phyloP scores from a whole-genome alignment of 495 filamentous ascomycete genomes.

The Tuber borchii region DNA sequence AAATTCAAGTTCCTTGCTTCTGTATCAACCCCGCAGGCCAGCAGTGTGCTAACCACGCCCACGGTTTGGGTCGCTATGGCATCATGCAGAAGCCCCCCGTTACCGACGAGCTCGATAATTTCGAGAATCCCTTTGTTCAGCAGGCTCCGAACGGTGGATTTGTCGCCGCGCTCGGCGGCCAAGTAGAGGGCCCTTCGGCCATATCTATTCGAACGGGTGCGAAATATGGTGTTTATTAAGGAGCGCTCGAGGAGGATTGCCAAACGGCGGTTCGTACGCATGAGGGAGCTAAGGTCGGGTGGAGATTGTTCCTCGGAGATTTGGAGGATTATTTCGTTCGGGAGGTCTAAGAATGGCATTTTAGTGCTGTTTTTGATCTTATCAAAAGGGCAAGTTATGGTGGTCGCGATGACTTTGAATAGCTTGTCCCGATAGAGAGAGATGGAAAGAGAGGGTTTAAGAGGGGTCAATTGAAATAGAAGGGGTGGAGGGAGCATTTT shows the following conservation, averaged over 20 bases:
- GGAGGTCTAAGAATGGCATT: constrained; percentile 24
- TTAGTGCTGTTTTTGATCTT: not conserved
- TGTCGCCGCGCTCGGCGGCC: constrained; percentile 17
- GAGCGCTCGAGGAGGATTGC: constrained; percentile 18
- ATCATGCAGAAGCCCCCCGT: not conserved
- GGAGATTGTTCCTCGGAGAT: constrained; percentile 14
- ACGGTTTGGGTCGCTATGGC: not conserved
- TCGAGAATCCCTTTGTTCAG: constrained; percentile 15
- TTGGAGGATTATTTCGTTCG: constrained; percentile 27
- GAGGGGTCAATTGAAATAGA: not conserved
- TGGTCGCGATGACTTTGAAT: not conserved
- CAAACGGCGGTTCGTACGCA: constrained; percentile 23
- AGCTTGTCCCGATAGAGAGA: not conserved
- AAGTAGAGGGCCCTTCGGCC: constrained; percentile 26
- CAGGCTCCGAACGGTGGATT: constrained; percentile 8
- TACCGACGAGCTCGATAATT: constrained; percentile 12
- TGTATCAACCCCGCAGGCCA: constrained; percentile 29
- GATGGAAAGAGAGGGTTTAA: not conserved
- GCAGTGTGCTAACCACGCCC: constrained; percentile 16
- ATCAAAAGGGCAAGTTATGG: not conserved
- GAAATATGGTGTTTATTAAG: constrained; percentile 11
- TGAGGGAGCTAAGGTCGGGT: constrained; percentile 24
- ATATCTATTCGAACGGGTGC: constrained; percentile 13
- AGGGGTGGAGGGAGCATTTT: not conserved
- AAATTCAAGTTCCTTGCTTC: constrained; percentile 17